Evolutionary conservation across 495 filamentous ascomycete species (phyloP), one percentile per base, ranked within the genome.

Genomic region (Daldinia childiae): DNA sequence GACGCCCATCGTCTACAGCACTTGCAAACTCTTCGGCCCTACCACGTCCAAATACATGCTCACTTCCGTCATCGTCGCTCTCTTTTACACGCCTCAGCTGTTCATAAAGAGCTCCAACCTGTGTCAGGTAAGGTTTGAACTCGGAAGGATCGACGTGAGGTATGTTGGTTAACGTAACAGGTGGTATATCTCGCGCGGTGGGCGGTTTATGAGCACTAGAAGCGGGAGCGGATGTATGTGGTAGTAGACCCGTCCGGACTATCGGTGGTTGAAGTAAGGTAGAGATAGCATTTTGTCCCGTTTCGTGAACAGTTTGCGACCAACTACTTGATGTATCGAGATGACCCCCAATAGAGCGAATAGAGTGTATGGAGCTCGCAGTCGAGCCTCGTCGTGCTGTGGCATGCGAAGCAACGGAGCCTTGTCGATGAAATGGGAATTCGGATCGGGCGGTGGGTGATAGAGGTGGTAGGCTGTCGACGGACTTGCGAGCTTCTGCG

Each of bases 101-200:
- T 76, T 97, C 93, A 73, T 94, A 95, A 32, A 96, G 74, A 3
- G 89, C 86, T 9, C 92, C 92, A 24, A 95, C 91, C 77, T 95
- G 90, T 2, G 89, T 84, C 3, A 99, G 82, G 76, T 98, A 99
- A 2, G 91, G 84, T 45, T 89, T 89, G 79, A 99, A 98, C 21
- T 88, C 89, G 62, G 90, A 87, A 0, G 88, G 75, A 15, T 98
- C 93, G 34, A 98, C 86, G 71, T 91, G 91, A 1, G 90, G 88
- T 57, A 98, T 94, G 63, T 96, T 97, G 5, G 95, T 94, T 60
- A 99, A 83, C 0, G 93, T 91, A 7, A 99, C 95, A 0, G 95
- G 95, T 0, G 95, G 94, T 54, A 99, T 99, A 78, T 99, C 95
- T 80, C 88, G 89, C 6, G 94, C 83, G n/a, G 92, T 94, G 0